Percentiles rank a stretch among this genome's conserved stretches.
phyloP scores from a whole-genome alignment of 805 yeast genomes.

The Saccharomycopsis babjevae region DNA sequence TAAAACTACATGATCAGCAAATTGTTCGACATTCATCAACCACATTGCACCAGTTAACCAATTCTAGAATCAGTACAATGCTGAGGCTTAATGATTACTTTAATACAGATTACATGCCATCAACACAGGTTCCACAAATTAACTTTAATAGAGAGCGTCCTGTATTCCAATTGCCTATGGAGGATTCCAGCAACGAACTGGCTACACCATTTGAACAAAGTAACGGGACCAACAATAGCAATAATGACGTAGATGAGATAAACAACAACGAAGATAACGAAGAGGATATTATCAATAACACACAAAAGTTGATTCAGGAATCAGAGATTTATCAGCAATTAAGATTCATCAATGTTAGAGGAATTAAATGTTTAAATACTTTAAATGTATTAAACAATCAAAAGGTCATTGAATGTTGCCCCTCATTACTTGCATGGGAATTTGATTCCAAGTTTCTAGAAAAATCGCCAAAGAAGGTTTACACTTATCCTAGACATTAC shows the following conservation, averaged over 20 bases:
- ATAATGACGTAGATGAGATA: neutral
- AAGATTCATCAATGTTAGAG: slow-evolving; percentile 38
- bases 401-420: slow-evolving; percentile 23
- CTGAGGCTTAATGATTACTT: slow-evolving; percentile 5
- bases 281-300: neutral
- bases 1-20: neutral
- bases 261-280: neutral
- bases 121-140: slow-evolving; percentile 1
- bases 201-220: neutral
- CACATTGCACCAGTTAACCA: neutral
- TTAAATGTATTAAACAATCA: slow-evolving; percentile 30
- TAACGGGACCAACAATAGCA: neutral
- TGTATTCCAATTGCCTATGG: neutral
- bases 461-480: slow-evolving; percentile 26
- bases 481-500: slow-evolving; percentile 5
- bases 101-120: neutral
- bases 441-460: slow-evolving; percentile 37
- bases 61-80: slow-evolving; percentile 5
- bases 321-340: slow-evolving; percentile 20
- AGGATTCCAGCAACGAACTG: neutral
- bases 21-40: neutral
- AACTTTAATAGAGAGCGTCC: neutral
- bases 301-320: neutral
- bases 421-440: slow-evolving; percentile 36
- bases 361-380: slow-evolving; percentile 30